Conservation (phyloP, 2,329 filamentous ascomycete species). For the Xylariaceae sp. region DNA sequence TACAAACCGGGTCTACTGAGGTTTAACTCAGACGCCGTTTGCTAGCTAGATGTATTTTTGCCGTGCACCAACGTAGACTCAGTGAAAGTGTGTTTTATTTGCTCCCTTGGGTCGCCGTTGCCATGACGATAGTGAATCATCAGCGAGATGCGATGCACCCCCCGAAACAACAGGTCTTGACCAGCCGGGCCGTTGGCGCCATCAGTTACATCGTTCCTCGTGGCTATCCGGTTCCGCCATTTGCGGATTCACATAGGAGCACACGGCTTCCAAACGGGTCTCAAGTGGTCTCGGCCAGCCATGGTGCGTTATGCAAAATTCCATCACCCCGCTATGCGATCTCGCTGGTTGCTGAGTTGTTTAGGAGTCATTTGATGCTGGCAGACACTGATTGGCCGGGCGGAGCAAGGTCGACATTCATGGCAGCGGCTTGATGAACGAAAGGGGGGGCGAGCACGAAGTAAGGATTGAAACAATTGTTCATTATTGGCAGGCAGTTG, state of each 20-base stretch:
- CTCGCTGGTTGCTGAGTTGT: slow-evolving; percentile 14
- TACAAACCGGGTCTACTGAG: too few species aligned
- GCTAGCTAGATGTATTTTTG: too few species aligned
- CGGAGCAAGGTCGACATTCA: slow-evolving; percentile 1
- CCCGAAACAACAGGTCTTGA: not conserved
- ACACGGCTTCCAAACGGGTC: not conserved
- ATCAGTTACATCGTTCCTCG: not conserved
- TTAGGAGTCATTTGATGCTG: slow-evolving; percentile 16
- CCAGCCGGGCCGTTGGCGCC: slow-evolving; percentile 1
- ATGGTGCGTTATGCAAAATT: slow-evolving; percentile 1
- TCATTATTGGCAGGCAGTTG: slow-evolving; percentile 2
- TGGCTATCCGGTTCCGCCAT: not conserved
- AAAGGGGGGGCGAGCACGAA: not conserved
- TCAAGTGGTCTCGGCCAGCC: not conserved
- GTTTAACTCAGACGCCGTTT: too few species aligned
- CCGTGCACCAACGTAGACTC: not conserved
- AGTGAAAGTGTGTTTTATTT: not conserved
- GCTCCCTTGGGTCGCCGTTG: not conserved
- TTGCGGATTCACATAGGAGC: slow-evolving; percentile 1
- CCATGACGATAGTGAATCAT: not conserved
- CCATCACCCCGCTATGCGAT: slow-evolving; percentile 3
- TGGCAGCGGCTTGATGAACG: slow-evolving; percentile 8
- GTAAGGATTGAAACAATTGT: not conserved
- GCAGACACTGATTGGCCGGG: slow-evolving; percentile 19
- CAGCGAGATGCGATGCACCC: not conserved